Percentiles rank a stretch among this genome's conserved stretches.
Conservation (phyloP, 176 grass and related monocot genomes). For the Oryza glumipatula region DNA sequence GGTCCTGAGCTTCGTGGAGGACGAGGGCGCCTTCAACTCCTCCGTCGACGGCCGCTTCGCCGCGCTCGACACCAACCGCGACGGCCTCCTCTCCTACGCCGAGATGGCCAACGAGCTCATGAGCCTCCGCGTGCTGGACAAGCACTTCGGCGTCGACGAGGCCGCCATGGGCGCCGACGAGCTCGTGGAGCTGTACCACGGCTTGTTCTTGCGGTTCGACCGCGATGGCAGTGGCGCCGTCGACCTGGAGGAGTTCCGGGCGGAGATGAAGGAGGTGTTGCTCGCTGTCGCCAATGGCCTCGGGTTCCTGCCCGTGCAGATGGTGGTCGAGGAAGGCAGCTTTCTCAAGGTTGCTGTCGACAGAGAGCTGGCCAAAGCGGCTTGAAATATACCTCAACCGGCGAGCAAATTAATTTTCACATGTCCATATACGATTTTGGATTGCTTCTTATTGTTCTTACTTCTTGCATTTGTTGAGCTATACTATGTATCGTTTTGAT, state of each 20-base stretch:
- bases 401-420: no score
- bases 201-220: constrained; percentile 57
- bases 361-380: constrained; percentile 4
- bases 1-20: constrained; percentile 60
- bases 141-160: constrained; percentile 58
- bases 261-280: constrained; percentile 78
- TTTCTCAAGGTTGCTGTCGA: constrained; percentile 33
- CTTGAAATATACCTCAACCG: no score
- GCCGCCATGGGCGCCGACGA: constrained; percentile 36
- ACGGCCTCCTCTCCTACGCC: constrained; percentile 56
- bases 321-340: constrained; percentile 45
- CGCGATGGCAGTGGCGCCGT: constrained; percentile 62
- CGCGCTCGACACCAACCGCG: constrained; percentile 51
- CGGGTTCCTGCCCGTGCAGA: constrained; percentile 49
- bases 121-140: constrained; percentile 51
- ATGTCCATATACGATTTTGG: no score
- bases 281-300: constrained; percentile 63
- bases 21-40: constrained; percentile 56
- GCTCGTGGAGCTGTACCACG: constrained; percentile 37
- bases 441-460: no score
- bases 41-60: constrained; percentile 54
- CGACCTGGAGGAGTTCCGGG: constrained; percentile 57
- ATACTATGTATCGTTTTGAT: no score
- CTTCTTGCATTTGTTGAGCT: no score
- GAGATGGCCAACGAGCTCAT: constrained; percentile 59